phyloP scores from a whole-genome alignment of 2,329 filamentous ascomycete species.

The Cytospora chrysosperma region DNA sequence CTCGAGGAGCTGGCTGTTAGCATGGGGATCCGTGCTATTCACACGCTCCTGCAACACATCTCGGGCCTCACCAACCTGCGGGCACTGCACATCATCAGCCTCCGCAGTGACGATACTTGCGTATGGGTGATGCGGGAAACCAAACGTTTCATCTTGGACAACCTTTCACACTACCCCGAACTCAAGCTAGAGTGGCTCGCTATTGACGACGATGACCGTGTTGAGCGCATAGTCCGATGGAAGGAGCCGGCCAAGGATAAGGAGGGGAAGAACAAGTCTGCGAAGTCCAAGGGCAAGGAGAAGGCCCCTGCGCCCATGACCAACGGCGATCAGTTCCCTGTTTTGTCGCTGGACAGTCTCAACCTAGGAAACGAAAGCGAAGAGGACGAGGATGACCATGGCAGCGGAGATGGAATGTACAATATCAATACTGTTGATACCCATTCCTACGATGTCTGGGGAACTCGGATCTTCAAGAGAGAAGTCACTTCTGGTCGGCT shows the following conservation, averaged over 20 bases:
- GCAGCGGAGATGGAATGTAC: constrained; percentile 20
- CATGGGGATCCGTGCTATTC: constrained; percentile 54
- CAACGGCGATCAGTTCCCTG: constrained; percentile 29
- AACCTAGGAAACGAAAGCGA: constrained; percentile 31
- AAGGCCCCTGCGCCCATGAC: constrained; percentile 28
- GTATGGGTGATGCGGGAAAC: constrained; percentile 57
- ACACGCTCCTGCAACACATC: constrained; percentile 56
- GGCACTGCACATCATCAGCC: constrained; percentile 55
- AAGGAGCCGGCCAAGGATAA: constrained; percentile 32
- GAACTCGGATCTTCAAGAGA: constrained; percentile 58
- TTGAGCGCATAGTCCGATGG: constrained; percentile 49
- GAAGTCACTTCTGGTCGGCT: constrained; percentile 48
- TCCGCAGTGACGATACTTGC: constrained; percentile 57
- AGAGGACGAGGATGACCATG: constrained; percentile 36
- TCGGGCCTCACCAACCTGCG: constrained; percentile 51
- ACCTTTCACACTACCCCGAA: constrained; percentile 52
- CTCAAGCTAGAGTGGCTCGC: constrained; percentile 60
- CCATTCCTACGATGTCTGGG: constrained; percentile 45
- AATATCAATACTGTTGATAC: constrained; percentile 42
- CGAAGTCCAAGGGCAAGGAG: constrained; percentile 39
- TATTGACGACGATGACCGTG: constrained; percentile 48
- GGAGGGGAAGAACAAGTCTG: constrained; percentile 29
- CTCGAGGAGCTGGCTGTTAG: constrained; percentile 57
- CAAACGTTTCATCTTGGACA: constrained; percentile 58
- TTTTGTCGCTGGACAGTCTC: constrained; percentile 29